A percentile compares a stretch with the other conserved stretches of the same genome.
phyloP scores from a whole-genome alignment of 2,329 filamentous ascomycete genomes.

The Teratosphaeriaceae sp. region DNA sequence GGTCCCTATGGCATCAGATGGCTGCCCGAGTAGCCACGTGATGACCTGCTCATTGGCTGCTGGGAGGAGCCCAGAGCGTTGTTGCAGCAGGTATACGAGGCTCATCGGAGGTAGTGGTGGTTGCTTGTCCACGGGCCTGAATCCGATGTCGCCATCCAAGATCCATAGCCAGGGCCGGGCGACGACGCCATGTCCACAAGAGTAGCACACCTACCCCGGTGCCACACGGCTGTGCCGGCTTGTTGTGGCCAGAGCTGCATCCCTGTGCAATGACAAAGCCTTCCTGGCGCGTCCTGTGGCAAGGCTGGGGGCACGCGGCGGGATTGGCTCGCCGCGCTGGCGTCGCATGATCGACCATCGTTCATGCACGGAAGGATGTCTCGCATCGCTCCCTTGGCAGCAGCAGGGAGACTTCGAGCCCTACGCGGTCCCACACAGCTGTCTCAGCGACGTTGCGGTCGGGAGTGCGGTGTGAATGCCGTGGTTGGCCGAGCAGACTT shows the following conservation, averaged over 20 bases:
- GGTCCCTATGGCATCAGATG: too few relatives aligned
- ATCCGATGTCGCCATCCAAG: background rate
- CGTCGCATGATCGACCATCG: background rate
- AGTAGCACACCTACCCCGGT: background rate
- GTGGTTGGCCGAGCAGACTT: conserved; percentile 58
- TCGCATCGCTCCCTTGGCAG: background rate
- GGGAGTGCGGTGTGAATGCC: conserved; percentile 54
- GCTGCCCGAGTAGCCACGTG: too few relatives aligned
- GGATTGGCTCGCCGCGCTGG: background rate
- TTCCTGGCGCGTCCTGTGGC: background rate
- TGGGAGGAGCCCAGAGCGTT: too few relatives aligned
- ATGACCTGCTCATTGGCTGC: too few relatives aligned
- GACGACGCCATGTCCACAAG: background rate
- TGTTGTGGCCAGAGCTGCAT: background rate
- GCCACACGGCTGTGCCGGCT: background rate
- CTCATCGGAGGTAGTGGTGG: too few relatives aligned
- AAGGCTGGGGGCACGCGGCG: background rate
- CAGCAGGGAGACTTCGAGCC: background rate
- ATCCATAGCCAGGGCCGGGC: background rate
- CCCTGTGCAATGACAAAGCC: background rate
- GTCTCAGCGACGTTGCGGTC: background rate
- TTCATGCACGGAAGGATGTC: conserved; percentile 1
- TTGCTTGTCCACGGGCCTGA: too few relatives aligned
- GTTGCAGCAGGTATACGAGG: too few relatives aligned
- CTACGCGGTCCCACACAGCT: background rate